A percentile compares a stretch with the other conserved stretches of the same genome.
phyloP scores from a whole-genome alignment of 2,329 filamentous ascomycete species.

The Hirsutella thompsonii region DNA sequence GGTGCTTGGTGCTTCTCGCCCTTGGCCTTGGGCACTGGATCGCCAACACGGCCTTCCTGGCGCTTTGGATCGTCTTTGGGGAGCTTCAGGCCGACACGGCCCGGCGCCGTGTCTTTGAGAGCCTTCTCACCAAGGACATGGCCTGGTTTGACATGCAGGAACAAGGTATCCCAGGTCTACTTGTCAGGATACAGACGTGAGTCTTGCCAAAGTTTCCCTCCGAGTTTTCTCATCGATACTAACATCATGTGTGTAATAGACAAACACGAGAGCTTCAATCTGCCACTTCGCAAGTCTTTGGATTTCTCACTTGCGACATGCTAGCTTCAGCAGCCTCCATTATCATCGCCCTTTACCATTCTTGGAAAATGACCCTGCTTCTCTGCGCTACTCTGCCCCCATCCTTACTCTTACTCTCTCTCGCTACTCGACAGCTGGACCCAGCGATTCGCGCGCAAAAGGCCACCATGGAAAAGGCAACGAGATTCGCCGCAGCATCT shows the following conservation, averaged over 20 bases:
- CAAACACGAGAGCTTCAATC: slow-evolving; percentile 73
- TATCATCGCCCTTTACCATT: slow-evolving; percentile 60
- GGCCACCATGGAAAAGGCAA: slow-evolving; percentile 51
- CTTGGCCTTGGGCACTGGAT: slow-evolving; percentile 57
- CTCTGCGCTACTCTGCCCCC: slow-evolving; percentile 63
- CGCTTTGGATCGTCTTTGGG: slow-evolving; percentile 63
- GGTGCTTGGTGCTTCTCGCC: slow-evolving; percentile 48
- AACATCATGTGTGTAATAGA: slow-evolving; percentile 28
- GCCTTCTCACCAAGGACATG: slow-evolving; percentile 60
- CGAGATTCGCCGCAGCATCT: slow-evolving; percentile 58
- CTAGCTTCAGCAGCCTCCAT: slow-evolving; percentile 55
- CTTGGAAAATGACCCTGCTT: slow-evolving; percentile 74
- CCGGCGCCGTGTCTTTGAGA: slow-evolving; percentile 51
- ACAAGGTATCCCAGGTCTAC: slow-evolving; percentile 58
- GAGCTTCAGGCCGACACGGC: slow-evolving; percentile 63
- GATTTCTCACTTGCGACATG: slow-evolving; percentile 50
- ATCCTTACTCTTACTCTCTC: slow-evolving; percentile 44
- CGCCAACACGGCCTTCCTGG: slow-evolving; percentile 52
- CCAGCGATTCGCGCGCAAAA: slow-evolving; percentile 58
- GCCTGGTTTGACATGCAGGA: slow-evolving; percentile 68
- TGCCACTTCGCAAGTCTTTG: slow-evolving; percentile 68
- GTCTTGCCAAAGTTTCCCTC: slow-evolving; percentile 11
- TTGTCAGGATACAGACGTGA: slow-evolving; percentile 63
- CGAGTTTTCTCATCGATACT: not conserved
- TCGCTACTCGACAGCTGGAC: slow-evolving; percentile 49